Percentiles rank a stretch among this genome's conserved stretches.
Evolutionary conservation across 2,329 filamentous ascomycete species (phyloP).

Genomic region (Podosphaera xanthii): DNA sequence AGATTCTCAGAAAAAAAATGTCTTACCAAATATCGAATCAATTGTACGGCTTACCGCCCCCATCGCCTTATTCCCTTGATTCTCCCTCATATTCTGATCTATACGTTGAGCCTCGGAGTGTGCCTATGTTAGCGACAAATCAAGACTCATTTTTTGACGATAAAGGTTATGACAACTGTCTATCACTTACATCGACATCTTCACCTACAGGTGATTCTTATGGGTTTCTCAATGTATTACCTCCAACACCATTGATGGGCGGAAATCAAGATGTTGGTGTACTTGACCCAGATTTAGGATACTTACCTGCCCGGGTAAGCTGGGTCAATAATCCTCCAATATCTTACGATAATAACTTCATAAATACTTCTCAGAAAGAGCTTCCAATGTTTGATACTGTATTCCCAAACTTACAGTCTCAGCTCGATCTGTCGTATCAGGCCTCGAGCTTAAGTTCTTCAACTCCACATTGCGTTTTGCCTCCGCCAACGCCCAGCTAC

Average conservation of each 20-base stretch:
- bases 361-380: neutral
- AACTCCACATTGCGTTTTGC: neutral
- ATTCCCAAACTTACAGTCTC: neutral
- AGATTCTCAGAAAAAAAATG: neutral
- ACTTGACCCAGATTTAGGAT: neutral
- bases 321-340: neutral
- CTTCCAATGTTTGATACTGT: neutral
- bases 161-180: neutral
- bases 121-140: neutral
- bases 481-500: too few species aligned
- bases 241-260: neutral
- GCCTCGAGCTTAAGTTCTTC: neutral
- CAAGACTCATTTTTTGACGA: neutral
- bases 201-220: neutral
- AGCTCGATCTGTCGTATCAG: neutral
- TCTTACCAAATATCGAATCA: neutral
- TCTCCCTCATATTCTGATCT: neutral
- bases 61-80: neutral
- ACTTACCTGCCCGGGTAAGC: neutral
- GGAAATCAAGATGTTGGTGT: neutral
- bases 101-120: neutral
- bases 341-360: neutral
- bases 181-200: neutral
- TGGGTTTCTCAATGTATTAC: neutral
- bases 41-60: neutral